Evolutionary conservation across 2,329 filamentous ascomycete genomes (phyloP).

Genomic region (Ambrosiella xylebori): DNA sequence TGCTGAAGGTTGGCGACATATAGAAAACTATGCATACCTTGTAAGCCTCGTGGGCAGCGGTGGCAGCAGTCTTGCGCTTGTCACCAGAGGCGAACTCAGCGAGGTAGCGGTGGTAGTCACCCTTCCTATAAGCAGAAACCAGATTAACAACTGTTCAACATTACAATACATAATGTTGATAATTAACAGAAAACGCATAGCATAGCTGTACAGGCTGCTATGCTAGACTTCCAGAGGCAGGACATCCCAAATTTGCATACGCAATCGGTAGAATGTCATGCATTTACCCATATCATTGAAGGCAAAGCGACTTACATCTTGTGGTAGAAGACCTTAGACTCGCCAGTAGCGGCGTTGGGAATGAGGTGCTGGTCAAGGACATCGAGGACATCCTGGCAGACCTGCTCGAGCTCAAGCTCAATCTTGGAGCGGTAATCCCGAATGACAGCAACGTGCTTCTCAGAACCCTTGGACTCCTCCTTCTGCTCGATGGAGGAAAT

Average conservation of each 20-base stretch:
- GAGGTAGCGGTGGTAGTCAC: slow-evolving; percentile 90
- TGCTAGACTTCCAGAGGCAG: too few relatives aligned
- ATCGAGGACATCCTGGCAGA: slow-evolving; percentile 94
- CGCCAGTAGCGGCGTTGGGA: slow-evolving; percentile 86
- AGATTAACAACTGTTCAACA: neutral
- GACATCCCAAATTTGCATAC: too few relatives aligned
- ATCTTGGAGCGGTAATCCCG: slow-evolving; percentile 98
- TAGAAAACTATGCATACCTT: slow-evolving; percentile 46
- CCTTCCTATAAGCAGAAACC: slow-evolving; percentile 49
- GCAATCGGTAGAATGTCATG: too few relatives aligned
- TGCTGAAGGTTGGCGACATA: neutral
- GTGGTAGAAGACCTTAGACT: slow-evolving; percentile 99
- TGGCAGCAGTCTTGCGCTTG: slow-evolving; percentile 78
- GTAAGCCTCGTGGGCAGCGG: slow-evolving; percentile 84
- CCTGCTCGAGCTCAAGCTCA: slow-evolving; percentile 88
- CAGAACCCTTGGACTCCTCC: slow-evolving; percentile 96
- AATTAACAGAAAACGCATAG: too few relatives aligned
- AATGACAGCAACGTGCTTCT: slow-evolving; percentile 87
- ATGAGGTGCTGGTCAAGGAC: slow-evolving; percentile 88
- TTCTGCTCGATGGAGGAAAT: slow-evolving; percentile 99
- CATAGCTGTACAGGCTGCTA: too few relatives aligned
- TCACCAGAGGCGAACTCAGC: slow-evolving; percentile 86
- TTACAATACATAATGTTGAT: too few relatives aligned
- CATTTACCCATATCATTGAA: neutral
- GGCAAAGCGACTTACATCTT: slow-evolving; percentile 62